Evolutionary conservation across 192 early-diverging fungal genomes (phyloP), one percentile per base, ranked within the genome.

Genomic region (Coemansia sp.): DNA sequence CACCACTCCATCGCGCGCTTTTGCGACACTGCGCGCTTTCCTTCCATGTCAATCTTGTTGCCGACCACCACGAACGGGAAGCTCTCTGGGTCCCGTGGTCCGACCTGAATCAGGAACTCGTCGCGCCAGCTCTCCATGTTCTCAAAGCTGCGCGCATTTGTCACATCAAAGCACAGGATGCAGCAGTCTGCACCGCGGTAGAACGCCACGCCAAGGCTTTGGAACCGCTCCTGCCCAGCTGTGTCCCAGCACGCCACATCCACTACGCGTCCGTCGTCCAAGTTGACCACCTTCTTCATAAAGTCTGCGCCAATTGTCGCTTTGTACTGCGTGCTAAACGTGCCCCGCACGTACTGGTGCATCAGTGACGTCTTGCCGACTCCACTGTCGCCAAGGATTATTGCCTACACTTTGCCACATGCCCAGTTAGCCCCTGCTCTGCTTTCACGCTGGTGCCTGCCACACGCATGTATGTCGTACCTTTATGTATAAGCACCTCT

Each of bases 31-130:
- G 93, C 82, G 54, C 45, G 76, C 83, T 84, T 86, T 70, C 98
- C 95, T 70, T 98, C 97, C 73, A 99, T 80, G 75, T 99, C 97
- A 51, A 99, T 87, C 86, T 99, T 99, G 85, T 99, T 99, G 54
- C 96, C 97, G n/a, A 99, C 82, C 14, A 99, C 94, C 53, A 99
- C 93, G 84, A 99, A 99, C 39, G 97, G 97, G 78, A 99, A 99
- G 85, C 91, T 95, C 68, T 99, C 96, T 6, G 96, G 94, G 63
- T 95, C 92, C 53, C 91, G 77, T 47, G 97, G 95, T 14, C 87
- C 91, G 21, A 93, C 94, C 73, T 99, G 97, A 38, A 97, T 84
- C 83, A 99, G 76, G 69, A 99, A 99, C 84, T 99, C 97, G 82
- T 98, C 96, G 75, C 93, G 84, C 97, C 97, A 99, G 75, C 87